Conservation (phyloP, 2,329 filamentous ascomycete genomes). For the Botryotinia calthae region DNA sequence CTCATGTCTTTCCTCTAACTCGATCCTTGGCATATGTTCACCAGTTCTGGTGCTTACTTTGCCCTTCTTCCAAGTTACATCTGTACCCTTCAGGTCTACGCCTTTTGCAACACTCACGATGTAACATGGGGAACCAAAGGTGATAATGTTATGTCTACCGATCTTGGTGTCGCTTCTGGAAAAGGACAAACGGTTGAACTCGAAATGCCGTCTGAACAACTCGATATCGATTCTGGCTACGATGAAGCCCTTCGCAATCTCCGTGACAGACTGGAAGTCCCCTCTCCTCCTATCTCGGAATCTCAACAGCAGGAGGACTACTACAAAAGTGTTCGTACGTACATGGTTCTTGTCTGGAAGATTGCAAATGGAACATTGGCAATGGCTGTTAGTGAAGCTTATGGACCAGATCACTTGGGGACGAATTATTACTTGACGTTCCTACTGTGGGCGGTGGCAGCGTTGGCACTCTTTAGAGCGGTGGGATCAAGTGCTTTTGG, state of each 20-base stretch:
- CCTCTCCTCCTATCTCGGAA: slow-evolving; percentile 60
- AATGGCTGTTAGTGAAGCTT: slow-evolving; percentile 89
- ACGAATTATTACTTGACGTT: slow-evolving; percentile 90
- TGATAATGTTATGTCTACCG: slow-evolving; percentile 91
- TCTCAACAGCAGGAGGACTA: slow-evolving; percentile 94
- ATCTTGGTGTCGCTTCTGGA: slow-evolving; percentile 81
- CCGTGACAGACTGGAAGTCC: slow-evolving; percentile 85
- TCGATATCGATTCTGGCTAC: slow-evolving; percentile 97
- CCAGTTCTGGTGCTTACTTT: slow-evolving; percentile 87
- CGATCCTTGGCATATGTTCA: slow-evolving; percentile 99
- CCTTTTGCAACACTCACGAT: slow-evolving; percentile 98
- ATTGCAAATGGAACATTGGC: slow-evolving; percentile 86
- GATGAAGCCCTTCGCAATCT: slow-evolving; percentile 96
- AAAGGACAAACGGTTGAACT: slow-evolving; percentile 78
- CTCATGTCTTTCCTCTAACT: slow-evolving; percentile 95
- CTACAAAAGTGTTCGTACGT: slow-evolving; percentile 94
- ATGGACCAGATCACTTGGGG: slow-evolving; percentile 66
- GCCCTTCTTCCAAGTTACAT: slow-evolving; percentile 89
- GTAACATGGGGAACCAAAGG: slow-evolving; percentile 99
- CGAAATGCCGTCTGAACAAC: slow-evolving; percentile 96
- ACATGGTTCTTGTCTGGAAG: slow-evolving; percentile 97
- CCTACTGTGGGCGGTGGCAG: slow-evolving; percentile 88
- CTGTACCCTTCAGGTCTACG: slow-evolving; percentile 96
- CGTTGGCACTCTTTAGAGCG: slow-evolving; percentile 82
- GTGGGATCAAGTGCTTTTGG: slow-evolving; percentile 79